These are phyloP conservation scores for Silene latifolia DNA, from an alignment of 148 eudicot genomes.

Conservation along the genomic window DNA sequence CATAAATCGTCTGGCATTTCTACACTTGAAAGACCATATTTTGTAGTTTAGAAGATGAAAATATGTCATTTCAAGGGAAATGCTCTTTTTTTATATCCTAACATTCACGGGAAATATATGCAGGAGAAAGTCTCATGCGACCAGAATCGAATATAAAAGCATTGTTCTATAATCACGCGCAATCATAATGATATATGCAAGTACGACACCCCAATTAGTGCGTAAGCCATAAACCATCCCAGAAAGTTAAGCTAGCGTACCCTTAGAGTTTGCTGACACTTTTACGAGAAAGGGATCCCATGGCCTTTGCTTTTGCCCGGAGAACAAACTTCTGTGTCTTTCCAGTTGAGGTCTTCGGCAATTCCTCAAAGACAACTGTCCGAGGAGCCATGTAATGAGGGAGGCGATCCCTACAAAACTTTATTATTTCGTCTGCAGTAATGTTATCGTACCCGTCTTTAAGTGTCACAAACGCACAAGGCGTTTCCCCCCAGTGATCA, in stretches of 20 bases:
- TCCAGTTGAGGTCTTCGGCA: constrained; percentile 52
- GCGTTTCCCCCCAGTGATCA: constrained; percentile 52
- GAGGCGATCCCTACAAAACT: constrained; percentile 35
- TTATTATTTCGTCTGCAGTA: constrained; percentile 30
- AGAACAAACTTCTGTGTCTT: constrained; percentile 46
- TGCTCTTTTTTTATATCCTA: neutral
- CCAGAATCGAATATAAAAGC: neutral
- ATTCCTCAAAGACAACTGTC: constrained; percentile 41
- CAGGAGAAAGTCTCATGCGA: neutral
- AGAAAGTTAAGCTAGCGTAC: neutral
- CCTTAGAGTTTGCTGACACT: constrained; percentile 27
- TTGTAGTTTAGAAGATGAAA: too few relatives aligned
- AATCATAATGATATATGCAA: neutral
- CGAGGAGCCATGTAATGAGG: constrained; percentile 48
- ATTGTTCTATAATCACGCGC: neutral
- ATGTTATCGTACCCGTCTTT: constrained; percentile 23
- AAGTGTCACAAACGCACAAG: constrained; percentile 49
- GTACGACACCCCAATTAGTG: neutral
- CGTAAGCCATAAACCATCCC: neutral
- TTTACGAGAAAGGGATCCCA: constrained; percentile 29
- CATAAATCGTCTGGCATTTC: too few relatives aligned
- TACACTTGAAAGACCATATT: too few relatives aligned
- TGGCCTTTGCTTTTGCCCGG: constrained; percentile 39
- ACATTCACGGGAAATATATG: neutral
- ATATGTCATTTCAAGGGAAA: neutral